These are phyloP conservation scores for Ascosphaera aggregata DNA, from an alignment of 2,329 filamentous ascomycete species.

Conservation along the genomic window DNA sequence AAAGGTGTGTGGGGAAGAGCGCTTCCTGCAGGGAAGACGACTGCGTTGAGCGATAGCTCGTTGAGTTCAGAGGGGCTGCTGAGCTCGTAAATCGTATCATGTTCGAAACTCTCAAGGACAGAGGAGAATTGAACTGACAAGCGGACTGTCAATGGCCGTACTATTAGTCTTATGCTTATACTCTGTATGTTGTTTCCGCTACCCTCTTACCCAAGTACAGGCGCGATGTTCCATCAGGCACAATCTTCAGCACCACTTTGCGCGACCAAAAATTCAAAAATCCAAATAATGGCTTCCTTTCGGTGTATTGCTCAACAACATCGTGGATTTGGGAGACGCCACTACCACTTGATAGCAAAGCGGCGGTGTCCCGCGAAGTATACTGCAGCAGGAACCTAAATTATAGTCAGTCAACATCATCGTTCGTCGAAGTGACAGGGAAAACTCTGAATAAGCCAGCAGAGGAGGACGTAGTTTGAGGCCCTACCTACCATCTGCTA, in stretches of 20 bases:
- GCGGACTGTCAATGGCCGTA: slow-evolving; percentile 36
- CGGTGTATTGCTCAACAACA: slow-evolving; percentile 54
- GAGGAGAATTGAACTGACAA: slow-evolving; percentile 47
- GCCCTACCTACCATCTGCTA: slow-evolving; percentile 89
- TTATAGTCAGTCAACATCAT: slow-evolving; percentile 4
- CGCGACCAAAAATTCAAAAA: slow-evolving; percentile 74
- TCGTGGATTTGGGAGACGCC: slow-evolving; percentile 68
- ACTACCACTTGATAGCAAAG: slow-evolving; percentile 53
- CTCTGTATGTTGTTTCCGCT: slow-evolving; percentile 1
- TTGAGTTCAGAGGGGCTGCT: slow-evolving; percentile 52
- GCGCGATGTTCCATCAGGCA: slow-evolving; percentile 75
- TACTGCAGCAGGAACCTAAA: slow-evolving; percentile 88
- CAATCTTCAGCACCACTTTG: slow-evolving; percentile 79
- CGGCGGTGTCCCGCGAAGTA: slow-evolving; percentile 64
- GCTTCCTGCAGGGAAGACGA: slow-evolving; percentile 77
- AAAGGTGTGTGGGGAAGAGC: slow-evolving; percentile 65
- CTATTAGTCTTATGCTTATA: slow-evolving; percentile 3
- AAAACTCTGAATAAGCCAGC: slow-evolving; percentile 3
- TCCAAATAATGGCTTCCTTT: slow-evolving; percentile 74
- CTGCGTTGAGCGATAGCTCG: slow-evolving; percentile 68
- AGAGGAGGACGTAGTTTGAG: slow-evolving; percentile 4
- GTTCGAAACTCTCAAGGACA: slow-evolving; percentile 34
- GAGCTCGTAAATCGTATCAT: slow-evolving; percentile 68
- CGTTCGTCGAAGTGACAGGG: slow-evolving; percentile 1
- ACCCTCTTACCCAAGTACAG: slow-evolving; percentile 58